Evolutionary conservation across 257 asterid species (phyloP).

Genomic region (Solanum virginianum): DNA sequence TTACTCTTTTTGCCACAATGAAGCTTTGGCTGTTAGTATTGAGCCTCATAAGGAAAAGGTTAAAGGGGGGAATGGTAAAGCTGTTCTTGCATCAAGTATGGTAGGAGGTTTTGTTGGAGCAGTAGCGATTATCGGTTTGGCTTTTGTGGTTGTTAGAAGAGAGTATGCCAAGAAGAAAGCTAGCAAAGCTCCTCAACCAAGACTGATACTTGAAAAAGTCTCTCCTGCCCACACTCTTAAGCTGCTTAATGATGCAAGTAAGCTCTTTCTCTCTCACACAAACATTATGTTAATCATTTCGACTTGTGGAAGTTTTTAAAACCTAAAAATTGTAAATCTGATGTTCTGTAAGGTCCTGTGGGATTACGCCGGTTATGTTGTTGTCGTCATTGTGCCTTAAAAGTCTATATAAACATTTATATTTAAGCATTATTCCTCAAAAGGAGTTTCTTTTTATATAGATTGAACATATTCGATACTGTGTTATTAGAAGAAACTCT

Average conservation of each 20-base stretch:
- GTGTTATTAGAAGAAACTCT: neutral
- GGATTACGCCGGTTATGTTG: neutral
- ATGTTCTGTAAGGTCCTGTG: neutral
- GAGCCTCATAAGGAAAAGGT: constrained; percentile 21
- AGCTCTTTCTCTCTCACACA: neutral
- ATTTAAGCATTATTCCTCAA: neutral
- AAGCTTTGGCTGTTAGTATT: constrained; percentile 76
- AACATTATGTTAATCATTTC: neutral
- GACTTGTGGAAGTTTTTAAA: neutral
- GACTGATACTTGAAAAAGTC: constrained; percentile 38
- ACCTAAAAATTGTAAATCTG: neutral
- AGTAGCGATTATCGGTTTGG: constrained; percentile 27
- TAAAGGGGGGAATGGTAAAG: constrained; percentile 20
- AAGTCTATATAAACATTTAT: neutral
- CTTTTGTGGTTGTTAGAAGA: constrained; percentile 35
- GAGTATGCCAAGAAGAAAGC: constrained; percentile 16
- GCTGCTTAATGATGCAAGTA: constrained; percentile 89
- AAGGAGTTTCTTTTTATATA: neutral
- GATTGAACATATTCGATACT: neutral
- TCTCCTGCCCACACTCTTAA: constrained; percentile 56
- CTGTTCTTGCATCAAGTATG: constrained; percentile 48
- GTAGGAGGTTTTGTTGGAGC: constrained; percentile 59
- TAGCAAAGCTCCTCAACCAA: constrained; percentile 27
- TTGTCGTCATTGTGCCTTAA: neutral
- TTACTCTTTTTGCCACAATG: constrained; percentile 42